Evolutionary conservation across 2,329 filamentous ascomycete genomes (phyloP), one percentile per base, ranked within the genome.

Genomic region (Aspergillus brasiliensis): DNA sequence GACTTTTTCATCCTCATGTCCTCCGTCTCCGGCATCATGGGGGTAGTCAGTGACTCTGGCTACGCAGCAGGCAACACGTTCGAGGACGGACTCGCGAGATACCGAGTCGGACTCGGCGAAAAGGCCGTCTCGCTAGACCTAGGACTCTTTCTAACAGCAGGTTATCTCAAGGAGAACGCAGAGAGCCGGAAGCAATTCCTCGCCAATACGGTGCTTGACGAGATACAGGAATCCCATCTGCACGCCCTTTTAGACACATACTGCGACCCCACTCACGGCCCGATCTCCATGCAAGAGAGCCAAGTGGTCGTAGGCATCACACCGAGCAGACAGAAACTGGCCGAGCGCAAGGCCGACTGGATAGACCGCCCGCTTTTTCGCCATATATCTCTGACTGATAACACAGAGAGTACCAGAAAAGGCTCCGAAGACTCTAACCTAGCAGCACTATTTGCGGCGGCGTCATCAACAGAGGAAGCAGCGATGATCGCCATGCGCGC

Each of bases 41-140:
- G 81, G 3, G 77, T 78, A 37, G 59, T 74, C 3, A 75, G 76
- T 5, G 70, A 83, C 51, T 73, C 79, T 5, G 79, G 77, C 59
- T 78, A 78, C 59, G 68, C 70, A 1, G 73, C 75, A 8, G 75
- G 67, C n/a, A 71, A 72, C 56, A 69, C 73, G 1, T 78, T 71
- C 63, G 68, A 76, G 51, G 73, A 75, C 40, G 69, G 69, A 3
- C 60, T 76, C 10, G 73, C 72, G 0, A 63, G 58, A 25, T 62
- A 72, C 21, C 72, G 73, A 5, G 28, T 60, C 10, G 40, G 42
- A 11, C 25, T 53, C 11, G 62, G 62, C n/a, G 62, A 64, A 51
- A 48, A 55, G 5, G 62, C 62, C 1, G 53, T 57, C 6, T 56
- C 62, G 1, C 21, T 65, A 0, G 62, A 63, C 19, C 59, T 75